Percentiles rank a stretch among this genome's conserved stretches.
phyloP scores from a whole-genome alignment of 164 flowering plant species.

The Vitis cinerea region DNA sequence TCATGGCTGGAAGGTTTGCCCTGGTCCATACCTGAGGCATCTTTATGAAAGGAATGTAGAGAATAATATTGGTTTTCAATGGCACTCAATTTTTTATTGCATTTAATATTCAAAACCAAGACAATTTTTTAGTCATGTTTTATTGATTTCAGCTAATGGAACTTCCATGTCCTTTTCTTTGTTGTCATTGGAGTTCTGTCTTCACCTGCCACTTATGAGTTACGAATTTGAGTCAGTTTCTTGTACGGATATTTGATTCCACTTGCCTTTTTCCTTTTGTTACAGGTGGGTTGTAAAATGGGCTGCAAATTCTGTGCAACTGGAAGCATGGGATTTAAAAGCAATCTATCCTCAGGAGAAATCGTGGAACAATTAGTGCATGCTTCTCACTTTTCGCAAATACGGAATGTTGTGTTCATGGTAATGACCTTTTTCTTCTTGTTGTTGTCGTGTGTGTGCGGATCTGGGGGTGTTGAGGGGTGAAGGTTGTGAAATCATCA shows the following conservation, averaged over 20 bases:
- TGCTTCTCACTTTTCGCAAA: slow-evolving; percentile 67
- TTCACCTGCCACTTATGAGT: not conserved
- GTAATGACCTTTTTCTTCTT: slow-evolving; percentile 28
- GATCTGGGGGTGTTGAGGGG: not conserved
- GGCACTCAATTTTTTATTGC: no score
- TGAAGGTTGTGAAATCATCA: no score
- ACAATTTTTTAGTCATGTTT: no score
- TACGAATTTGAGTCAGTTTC: not conserved
- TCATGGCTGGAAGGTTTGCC: no score
- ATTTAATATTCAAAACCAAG: no score
- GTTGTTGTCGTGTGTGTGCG: not conserved
- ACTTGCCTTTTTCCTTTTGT: not conserved
- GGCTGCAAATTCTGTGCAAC: slow-evolving; percentile 98
- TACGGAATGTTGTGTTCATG: slow-evolving; percentile 98
- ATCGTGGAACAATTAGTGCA: slow-evolving; percentile 93
- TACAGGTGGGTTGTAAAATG: slow-evolving; percentile 97
- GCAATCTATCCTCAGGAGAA: slow-evolving; percentile 84
- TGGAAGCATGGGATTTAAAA: slow-evolving; percentile 95
- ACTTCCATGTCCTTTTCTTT: no score
- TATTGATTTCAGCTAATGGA: no score
- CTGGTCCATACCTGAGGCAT: no score
- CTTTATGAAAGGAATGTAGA: no score
- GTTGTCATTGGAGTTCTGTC: not conserved
- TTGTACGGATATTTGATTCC: not conserved
- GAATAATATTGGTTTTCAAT: no score